phyloP scores from a whole-genome alignment of 2,329 filamentous ascomycete genomes.

The Gnomoniopsis sp. region DNA sequence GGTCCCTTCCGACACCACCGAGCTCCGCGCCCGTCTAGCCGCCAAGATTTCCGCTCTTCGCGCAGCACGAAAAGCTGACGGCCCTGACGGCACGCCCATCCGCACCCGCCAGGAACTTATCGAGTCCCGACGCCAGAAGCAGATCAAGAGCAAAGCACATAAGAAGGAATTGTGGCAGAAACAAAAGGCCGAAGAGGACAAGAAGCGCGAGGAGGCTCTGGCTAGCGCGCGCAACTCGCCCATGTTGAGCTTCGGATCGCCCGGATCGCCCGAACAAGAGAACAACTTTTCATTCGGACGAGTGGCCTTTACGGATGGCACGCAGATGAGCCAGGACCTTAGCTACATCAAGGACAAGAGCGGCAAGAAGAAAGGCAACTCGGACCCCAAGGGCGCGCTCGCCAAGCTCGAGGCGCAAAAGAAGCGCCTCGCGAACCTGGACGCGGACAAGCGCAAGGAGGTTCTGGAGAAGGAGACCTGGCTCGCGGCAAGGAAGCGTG shows the following conservation, averaged over 20 bases:
- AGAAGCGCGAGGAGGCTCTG: conserved; percentile 59
- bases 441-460: conserved; percentile 76
- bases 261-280: conserved; percentile 31
- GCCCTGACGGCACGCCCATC: conserved; percentile 74
- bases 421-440: conserved; percentile 70
- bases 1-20: conserved; percentile 67
- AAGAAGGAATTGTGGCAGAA: conserved; percentile 81
- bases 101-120: conserved; percentile 88
- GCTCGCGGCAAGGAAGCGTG: conserved; percentile 85
- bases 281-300: conserved; percentile 86
- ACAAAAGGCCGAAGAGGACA: conserved; percentile 76
- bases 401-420: conserved; percentile 83
- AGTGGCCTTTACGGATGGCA: conserved; percentile 85
- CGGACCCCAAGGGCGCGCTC: conserved; percentile 83
- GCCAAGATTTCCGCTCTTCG: conserved; percentile 83
- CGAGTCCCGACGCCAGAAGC: conserved; percentile 82
- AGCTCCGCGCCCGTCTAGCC: conserved; percentile 73
- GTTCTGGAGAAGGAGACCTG: conserved; percentile 92
- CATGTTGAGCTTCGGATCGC: conserved; percentile 42
- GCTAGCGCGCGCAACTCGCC: conserved; percentile 59
- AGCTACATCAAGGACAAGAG: conserved; percentile 49
- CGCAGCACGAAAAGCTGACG: conserved; percentile 82
- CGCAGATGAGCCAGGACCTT: conserved; percentile 70
- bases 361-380: conserved; percentile 73
- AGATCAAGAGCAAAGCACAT: conserved; percentile 78